Base-by-base conservation (phyloP, 202 grass and related monocot species). In the Panicum virgatum region DNA sequence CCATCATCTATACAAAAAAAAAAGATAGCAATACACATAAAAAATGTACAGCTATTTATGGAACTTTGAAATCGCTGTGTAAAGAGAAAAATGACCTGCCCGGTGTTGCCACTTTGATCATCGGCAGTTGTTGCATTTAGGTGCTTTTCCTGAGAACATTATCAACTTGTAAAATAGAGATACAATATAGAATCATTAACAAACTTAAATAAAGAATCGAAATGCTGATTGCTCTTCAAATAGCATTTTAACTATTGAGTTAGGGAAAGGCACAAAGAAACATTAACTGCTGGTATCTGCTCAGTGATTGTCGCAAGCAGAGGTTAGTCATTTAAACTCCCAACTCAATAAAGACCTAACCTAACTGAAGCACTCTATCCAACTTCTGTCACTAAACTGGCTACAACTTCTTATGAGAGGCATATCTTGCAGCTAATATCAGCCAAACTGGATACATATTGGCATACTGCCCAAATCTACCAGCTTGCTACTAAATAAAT, bases 1-100 rank as follows among this genome's bases (percentile, higher is more conserved):
- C 92, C 85, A 91, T 90, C 80, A 93, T 92, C 95, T 97, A 79
- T 75, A 79, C 57, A 89, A 65, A 84, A 10, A 12, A 23, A 73
- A 16, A 80, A 78, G 72, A 75, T 61, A 62, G 32, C 78, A 90
- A 61, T 54, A 66, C 0, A 64, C 36, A 69, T 66, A 26, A 86
- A 85, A 85, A 82, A 84, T 60, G 39, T 52, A 68, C 12, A 59
- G 37, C 38, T 62, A 36, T 14, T 56, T 54, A 66, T 79, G n/a
- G 26, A 91, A 82, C 36, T 72, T 59, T 80, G 57, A 26, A 19
- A 53, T 73, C 62, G 62, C 63, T 12, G 32, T 19, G 32, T 83
- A 56, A 38, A 80, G 23, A 62, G 64, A 23, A 87, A 78, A 42
- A 84, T 62, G 62, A 97, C 94, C 91, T 88, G 94, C 46, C 91